Evolutionary conservation across 2,329 filamentous ascomycete genomes (phyloP), one percentile per base, ranked within the genome.

Genomic region (Blastomyces gilchristii): DNA sequence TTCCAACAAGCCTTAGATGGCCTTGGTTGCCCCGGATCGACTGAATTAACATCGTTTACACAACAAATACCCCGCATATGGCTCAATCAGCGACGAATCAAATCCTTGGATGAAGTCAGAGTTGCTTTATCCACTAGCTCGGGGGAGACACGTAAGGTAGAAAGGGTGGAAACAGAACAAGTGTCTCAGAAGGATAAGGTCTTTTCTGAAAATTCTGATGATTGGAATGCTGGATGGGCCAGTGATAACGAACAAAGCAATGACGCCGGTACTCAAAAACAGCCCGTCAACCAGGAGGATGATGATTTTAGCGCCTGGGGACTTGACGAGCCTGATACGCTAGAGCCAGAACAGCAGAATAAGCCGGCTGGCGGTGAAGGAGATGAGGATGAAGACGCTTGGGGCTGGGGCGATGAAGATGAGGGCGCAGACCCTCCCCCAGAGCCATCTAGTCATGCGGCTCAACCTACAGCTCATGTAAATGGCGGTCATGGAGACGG

Each of bases 141-240:
- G 49, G 86, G 87, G 9, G 76, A 80, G 34, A 82, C 87, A 16
- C 88, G 85, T 68, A 80, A 83, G 56, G 91, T 96, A 0, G 91
- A 97, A 73, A 85, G 89, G 69, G 81, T 95, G 0, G 93, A 97
- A 74, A 95, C 87, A 58, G 88, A 94, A 70, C 85, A 88, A 72
- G 81, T 97, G 0, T 87, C 86, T 1, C 81, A 83, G 58, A 85
- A 88, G 67, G 88, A 89, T 61, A 84, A 85, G 62, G 81, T 88
- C 65, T 79, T 91, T 47, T 77, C 82, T 39, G 81, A 83, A 1
- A 83, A 81, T 28, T 81, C 80, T 16, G 72, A 79, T 65, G 90
- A 91, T 57, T 95, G 91, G 89, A 87, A 89, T 69, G 85, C 85
- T 54, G 87, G 84, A 14, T 97, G 92, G 91, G 85, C 60, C 28